Base-by-base conservation (phyloP, 495 filamentous ascomycete species). In the Aspergillus biplanus region DNA sequence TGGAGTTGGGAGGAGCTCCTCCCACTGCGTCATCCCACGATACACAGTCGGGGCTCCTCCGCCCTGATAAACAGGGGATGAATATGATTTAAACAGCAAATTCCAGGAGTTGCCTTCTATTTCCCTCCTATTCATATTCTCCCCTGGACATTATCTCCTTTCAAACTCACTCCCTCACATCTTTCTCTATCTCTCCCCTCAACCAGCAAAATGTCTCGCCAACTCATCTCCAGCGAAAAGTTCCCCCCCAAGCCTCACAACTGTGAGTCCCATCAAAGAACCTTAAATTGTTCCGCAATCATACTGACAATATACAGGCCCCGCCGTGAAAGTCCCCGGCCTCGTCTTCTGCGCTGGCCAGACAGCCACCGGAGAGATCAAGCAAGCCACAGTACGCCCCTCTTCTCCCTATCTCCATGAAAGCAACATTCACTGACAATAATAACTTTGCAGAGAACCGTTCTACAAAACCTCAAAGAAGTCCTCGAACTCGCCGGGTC, bases 401-500 rank as follows among this genome's bases (percentile, higher is more conserved):
- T 34, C 47, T 16, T 16, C 31, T 21, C 7, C 46, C 33, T 33
- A 18, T 18, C 11, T 16, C n/a, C 7, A 9, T 6, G 7, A 33
- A 53, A 62, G 18, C 52, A 42, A 2, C 15, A 5, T 46, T 21
- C 4, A 15, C 27, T 65, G 21, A 33, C 12, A 15, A 27, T n/a
- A 35, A 1, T 49, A 21, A 4, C 21, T 12, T 7, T 13, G 52
- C 33, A 72, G 67, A 60, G 63, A 56, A 70, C 59, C 48, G 71
- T 67, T 8, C 73, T 89, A 63, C 78, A 83, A 60, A 91, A 90
- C 71, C 78, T 92, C 16, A 77, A 80, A 9, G 84, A 85, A 33
- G 83, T 91, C 8, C 82, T 92, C 39, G 80, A 85, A 61, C 86
- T 85, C 16, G 83, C 87, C 3, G 86, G 86, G 13, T 87, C 85